phyloP scores from a whole-genome alignment of 192 early-diverging fungal species.

The Backusella sp. region DNA sequence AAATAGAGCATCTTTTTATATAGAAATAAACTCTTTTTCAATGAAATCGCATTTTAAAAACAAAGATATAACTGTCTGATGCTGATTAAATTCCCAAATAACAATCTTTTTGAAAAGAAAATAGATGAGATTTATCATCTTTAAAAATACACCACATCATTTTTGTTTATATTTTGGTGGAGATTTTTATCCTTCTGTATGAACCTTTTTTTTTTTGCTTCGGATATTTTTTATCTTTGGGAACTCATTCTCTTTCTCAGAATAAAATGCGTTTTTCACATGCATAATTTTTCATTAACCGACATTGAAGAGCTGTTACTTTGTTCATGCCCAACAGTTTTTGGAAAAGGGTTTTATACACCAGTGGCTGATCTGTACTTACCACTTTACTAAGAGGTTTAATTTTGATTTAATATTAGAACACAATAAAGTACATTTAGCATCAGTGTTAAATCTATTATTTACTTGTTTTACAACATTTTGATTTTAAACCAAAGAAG shows the following conservation, averaged over 20 bases:
- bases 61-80: neutral
- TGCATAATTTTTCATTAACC: neutral
- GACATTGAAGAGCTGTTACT: neutral
- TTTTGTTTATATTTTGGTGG: no score
- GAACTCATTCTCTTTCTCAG: neutral
- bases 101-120: neutral
- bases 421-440: neutral
- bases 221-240: no score
- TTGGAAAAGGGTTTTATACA: neutral
- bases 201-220: neutral
- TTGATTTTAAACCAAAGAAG: neutral
- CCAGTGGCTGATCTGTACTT: neutral
- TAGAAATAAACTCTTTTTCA: no score
- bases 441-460: neutral
- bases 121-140: neutral
- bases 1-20: no score
- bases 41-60: neutral
- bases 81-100: neutral
- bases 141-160: no score
- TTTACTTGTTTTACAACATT: neutral
- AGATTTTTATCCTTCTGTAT: neutral
- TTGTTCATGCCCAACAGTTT: neutral
- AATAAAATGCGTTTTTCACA: neutral
- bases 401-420: neutral
- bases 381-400: neutral